Conservation (phyloP, 768 basidiomycete species). For the Rhizopogon vinicolor region DNA sequence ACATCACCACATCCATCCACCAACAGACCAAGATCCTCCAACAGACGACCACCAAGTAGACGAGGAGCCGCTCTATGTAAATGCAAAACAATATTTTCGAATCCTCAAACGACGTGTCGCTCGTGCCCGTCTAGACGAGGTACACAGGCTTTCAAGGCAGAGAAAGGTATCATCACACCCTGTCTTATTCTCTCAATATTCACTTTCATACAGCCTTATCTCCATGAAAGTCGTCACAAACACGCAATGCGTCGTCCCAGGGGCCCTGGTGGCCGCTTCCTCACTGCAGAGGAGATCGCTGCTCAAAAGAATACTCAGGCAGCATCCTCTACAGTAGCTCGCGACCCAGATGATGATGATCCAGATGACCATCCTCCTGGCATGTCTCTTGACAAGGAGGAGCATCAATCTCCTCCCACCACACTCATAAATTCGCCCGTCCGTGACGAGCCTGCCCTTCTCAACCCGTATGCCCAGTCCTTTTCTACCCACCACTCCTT, state of each 20-base stretch:
- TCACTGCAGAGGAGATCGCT: slow-evolving; percentile 93
- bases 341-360: slow-evolving; percentile 41
- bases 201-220: slow-evolving; percentile 68
- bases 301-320: slow-evolving; percentile 55
- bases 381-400: slow-evolving; percentile 9
- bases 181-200: slow-evolving; percentile 1
- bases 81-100: slow-evolving; percentile 98
- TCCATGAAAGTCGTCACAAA: slow-evolving; percentile 96
- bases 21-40: slow-evolving; percentile 5
- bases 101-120: slow-evolving; percentile 95
- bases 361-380: slow-evolving; percentile 8
- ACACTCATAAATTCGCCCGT: slow-evolving; percentile 15
- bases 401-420: slow-evolving; percentile 15
- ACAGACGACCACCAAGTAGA: slow-evolving; percentile 52
- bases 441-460: slow-evolving; percentile 15
- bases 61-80: slow-evolving; percentile 98
- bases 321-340: slow-evolving; percentile 32
- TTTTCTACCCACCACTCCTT: slow-evolving; percentile 17
- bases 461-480: slow-evolving; percentile 16
- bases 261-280: slow-evolving; percentile 95
- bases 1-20: slow-evolving; percentile 18
- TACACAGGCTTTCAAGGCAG: slow-evolving; percentile 88
- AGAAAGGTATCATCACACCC: slow-evolving; percentile 61
- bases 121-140: slow-evolving; percentile 86
- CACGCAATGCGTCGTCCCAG: slow-evolving; percentile 97